Percentiles rank a stretch among this genome's conserved stretches.
phyloP scores from a whole-genome alignment of 345 rosid genomes.

The Mercurialis annua region DNA sequence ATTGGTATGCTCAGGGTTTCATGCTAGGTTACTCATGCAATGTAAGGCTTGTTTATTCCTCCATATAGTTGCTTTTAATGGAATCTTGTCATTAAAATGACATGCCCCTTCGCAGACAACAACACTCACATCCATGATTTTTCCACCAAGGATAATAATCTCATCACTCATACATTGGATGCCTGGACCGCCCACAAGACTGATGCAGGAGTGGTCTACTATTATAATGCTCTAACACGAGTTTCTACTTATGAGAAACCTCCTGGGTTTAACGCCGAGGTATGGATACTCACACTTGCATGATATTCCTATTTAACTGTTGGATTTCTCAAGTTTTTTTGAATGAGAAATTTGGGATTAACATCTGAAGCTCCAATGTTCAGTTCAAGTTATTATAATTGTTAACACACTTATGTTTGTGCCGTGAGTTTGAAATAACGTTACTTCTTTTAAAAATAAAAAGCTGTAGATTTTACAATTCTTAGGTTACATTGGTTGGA shows the following conservation, averaged over 20 bases:
- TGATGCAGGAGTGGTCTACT: conserved; percentile 71
- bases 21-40: conserved; percentile 63
- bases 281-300: conserved; percentile 20
- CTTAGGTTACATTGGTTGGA: not conserved
- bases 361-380: not conserved
- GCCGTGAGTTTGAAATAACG: too few species aligned
- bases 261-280: conserved; percentile 73
- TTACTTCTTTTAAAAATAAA: not conserved
- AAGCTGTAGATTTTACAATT: not conserved
- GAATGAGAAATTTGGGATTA: not conserved
- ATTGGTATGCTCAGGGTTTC: conserved; percentile 79
- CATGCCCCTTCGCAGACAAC: conserved; percentile 49
- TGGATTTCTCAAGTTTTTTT: not conserved
- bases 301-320: not conserved
- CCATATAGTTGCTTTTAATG: conserved; percentile 28
- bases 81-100: conserved; percentile 37
- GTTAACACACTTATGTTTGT: not conserved
- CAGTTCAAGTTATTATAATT: not conserved
- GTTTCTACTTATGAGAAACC: conserved; percentile 90
- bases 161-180: conserved; percentile 45
- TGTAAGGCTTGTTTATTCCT: conserved; percentile 60
- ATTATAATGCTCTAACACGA: conserved; percentile 85
- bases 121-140: conserved; percentile 41
- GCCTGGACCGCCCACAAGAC: conserved; percentile 96
- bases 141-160: conserved; percentile 28